Conservation (phyloP, 495 filamentous ascomycete genomes). For the Acidomyces sp. region DNA sequence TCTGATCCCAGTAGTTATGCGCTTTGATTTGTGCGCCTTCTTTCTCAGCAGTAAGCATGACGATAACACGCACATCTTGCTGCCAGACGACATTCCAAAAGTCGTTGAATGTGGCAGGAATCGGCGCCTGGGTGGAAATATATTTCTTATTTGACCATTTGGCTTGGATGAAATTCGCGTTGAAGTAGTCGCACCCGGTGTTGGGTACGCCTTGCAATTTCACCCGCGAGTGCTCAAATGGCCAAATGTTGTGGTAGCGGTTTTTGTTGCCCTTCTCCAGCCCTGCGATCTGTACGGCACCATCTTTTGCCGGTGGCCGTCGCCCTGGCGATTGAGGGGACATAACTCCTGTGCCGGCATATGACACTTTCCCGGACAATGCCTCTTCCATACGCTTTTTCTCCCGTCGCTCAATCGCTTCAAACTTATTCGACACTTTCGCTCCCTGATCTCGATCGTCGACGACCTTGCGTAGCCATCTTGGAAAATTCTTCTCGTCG, state of each 20-base stretch:
- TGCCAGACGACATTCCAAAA: conserved; percentile 98
- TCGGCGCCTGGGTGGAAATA: conserved; percentile 87
- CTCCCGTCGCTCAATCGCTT: conserved; percentile 71
- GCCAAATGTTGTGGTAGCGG: conserved; percentile 93
- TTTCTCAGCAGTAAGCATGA: conserved; percentile 90
- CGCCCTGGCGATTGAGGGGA: conserved; percentile 15
- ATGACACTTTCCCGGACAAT: conserved; percentile 49
- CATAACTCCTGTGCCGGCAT: conserved; percentile 30
- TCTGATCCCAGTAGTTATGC: conserved; percentile 80
- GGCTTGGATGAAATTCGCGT: conserved; percentile 75
- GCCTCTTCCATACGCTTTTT: conserved; percentile 86
- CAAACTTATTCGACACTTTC: conserved; percentile 66
- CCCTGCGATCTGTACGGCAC: conserved; percentile 57
- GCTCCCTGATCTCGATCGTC: conserved; percentile 59
- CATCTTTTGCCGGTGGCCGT: neutral
- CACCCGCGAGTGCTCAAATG: conserved; percentile 88
- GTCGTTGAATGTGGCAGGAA: conserved; percentile 87
- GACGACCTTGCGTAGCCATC: conserved; percentile 62
- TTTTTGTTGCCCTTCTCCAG: conserved; percentile 94
- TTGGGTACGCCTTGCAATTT: conserved; percentile 53
- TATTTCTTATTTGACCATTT: conserved; percentile 72
- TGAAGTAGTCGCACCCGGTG: conserved; percentile 88
- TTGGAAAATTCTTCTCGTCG: conserved; percentile 42
- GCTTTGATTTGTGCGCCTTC: conserved; percentile 93
- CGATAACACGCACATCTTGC: conserved; percentile 82